Evolutionary conservation across 768 basidiomycete species (phyloP).

Genomic region (Chalciporus chontae): DNA sequence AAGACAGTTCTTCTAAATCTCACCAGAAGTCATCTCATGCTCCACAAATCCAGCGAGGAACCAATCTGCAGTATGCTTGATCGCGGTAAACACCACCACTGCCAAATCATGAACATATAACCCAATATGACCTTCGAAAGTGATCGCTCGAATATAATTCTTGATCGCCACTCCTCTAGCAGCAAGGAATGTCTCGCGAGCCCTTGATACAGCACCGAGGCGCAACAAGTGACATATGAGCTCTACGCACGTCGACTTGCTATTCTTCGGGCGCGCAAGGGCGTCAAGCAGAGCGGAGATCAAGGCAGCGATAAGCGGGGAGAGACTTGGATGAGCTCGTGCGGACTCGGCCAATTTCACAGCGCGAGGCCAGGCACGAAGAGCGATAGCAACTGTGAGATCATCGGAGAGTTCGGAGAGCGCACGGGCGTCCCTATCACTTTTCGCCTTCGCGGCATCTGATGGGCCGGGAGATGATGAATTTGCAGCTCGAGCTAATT

Average conservation of each 20-base stretch:
- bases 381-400: conserved; percentile 84
- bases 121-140: conserved; percentile 84
- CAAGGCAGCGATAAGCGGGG: conserved; percentile 62
- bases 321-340: conserved; percentile 60
- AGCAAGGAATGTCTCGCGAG: conserved; percentile 77
- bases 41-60: conserved; percentile 94
- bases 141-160: conserved; percentile 78
- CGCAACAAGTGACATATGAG: conserved; percentile 72
- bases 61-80: conserved; percentile 99
- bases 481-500: conserved; percentile 58
- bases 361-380: conserved; percentile 86
- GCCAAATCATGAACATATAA: conserved; percentile 86
- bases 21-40: conserved; percentile 90
- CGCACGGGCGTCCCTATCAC: conserved; percentile 82
- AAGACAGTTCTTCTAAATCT: conserved; percentile 26
- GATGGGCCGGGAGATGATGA: conserved; percentile 23
- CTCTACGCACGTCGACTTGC: conserved; percentile 69
- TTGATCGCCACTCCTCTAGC: conserved; percentile 75
- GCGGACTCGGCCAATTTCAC: conserved; percentile 84
- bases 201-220: conserved; percentile 72
- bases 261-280: conserved; percentile 70
- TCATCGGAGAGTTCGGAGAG: conserved; percentile 90
- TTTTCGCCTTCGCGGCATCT: conserved; percentile 61
- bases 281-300: conserved; percentile 67
- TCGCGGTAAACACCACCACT: conserved; percentile 86